Evolutionary conservation across 129 eudicot genomes (phyloP).

Genomic region (Saposhnikovia divaricata): DNA sequence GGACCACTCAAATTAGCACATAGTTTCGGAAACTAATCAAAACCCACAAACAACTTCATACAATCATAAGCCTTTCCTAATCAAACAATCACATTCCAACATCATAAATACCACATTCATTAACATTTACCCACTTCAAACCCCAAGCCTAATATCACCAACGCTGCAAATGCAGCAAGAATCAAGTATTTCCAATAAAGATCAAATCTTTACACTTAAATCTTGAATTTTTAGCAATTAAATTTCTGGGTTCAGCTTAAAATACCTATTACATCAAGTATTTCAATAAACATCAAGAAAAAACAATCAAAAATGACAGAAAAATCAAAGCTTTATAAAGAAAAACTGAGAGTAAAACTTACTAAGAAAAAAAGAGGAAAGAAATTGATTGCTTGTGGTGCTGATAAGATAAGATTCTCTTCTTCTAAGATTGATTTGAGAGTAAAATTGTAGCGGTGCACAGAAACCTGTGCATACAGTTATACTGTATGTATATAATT

Average conservation of each 20-base stretch:
- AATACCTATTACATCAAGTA: background rate
- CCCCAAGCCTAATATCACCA: background rate
- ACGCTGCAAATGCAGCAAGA: background rate
- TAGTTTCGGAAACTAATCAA: background rate
- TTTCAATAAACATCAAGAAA: background rate
- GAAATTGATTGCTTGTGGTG: background rate
- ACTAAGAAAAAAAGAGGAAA: background rate
- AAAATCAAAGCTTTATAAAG: background rate
- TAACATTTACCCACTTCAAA: background rate
- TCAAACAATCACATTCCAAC: background rate
- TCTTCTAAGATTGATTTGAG: background rate
- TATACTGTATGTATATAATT: background rate
- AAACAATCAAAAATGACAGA: background rate
- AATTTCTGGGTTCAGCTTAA: background rate
- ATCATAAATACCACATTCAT: background rate
- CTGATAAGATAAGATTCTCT: background rate
- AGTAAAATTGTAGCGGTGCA: background rate
- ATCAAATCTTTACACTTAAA: background rate
- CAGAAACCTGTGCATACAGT: background rate
- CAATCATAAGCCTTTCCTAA: background rate
- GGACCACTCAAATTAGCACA: background rate
- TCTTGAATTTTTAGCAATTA: background rate
- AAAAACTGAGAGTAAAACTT: background rate
- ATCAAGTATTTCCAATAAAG: background rate
- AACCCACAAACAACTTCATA: background rate